These are phyloP conservation scores for Pythium dissotocum DNA, from an alignment of 352 stramenopile genomes.

Conservation along the genomic window DNA sequence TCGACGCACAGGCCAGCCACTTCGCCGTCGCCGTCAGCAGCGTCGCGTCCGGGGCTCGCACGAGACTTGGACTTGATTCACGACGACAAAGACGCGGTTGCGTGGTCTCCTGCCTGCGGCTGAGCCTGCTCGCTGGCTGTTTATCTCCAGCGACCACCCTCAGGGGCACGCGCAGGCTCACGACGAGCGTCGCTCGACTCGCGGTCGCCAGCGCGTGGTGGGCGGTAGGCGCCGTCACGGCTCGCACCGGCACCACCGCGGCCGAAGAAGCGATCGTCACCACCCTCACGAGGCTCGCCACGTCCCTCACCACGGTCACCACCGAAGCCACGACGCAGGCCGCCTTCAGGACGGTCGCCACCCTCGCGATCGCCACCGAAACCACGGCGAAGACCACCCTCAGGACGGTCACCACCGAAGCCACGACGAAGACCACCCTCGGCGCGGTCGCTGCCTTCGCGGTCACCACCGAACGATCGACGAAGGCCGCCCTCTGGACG, in stretches of 20 bases:
- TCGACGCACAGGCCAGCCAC: not conserved
- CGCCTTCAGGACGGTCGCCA: slow-evolving; percentile 15
- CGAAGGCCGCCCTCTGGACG: slow-evolving; percentile 27
- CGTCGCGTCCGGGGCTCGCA: slow-evolving; percentile 1
- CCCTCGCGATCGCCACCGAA: slow-evolving; percentile 27
- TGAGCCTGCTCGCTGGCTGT: slow-evolving; percentile 17
- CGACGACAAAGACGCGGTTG: not conserved
- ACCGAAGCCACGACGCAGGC: slow-evolving; percentile 4
- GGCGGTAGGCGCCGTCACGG: slow-evolving; percentile 36
- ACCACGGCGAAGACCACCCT: slow-evolving; percentile 31
- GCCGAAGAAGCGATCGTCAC: slow-evolving; percentile 55
- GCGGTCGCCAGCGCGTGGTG: slow-evolving; percentile 38
- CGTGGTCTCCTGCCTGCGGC: not conserved
- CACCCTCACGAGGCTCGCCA: not conserved
- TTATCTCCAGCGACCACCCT: slow-evolving; percentile 75
- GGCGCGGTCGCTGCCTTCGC: not conserved
- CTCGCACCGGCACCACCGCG: slow-evolving; percentile 43
- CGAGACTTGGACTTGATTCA: slow-evolving; percentile 5
- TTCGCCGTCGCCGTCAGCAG: not conserved
- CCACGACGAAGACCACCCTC: not conserved
- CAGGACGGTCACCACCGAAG: slow-evolving; percentile 16
- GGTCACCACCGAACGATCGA: slow-evolving; percentile 21
- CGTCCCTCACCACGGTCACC: slow-evolving; percentile 5
- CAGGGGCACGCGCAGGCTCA: slow-evolving; percentile 44
- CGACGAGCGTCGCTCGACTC: slow-evolving; percentile 30